phyloP scores from a whole-genome alignment of 441 rosid species.

The Breynia disticha region DNA sequence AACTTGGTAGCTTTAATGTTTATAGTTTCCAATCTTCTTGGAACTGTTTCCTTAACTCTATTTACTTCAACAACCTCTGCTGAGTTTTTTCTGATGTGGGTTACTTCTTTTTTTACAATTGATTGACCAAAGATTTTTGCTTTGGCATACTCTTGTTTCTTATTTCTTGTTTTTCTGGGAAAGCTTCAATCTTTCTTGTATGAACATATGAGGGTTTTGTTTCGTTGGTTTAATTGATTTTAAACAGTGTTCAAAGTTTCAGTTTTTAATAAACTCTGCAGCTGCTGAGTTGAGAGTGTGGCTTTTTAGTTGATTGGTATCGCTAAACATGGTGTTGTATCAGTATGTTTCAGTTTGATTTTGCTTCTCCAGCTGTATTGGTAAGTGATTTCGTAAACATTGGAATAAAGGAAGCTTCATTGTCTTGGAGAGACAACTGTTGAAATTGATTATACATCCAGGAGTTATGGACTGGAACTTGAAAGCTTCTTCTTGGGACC shows the following conservation, averaged over 20 bases:
- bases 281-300: too few species aligned
- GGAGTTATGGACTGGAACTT: conserved; percentile 50
- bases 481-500: conserved; percentile 40
- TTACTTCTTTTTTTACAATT: conserved; percentile 2
- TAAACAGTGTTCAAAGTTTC: too few species aligned
- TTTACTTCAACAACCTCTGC: not conserved
- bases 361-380: too few species aligned
- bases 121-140: not conserved
- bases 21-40: conserved; percentile 34
- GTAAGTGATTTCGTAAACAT: too few species aligned
- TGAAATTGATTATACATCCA: not conserved
- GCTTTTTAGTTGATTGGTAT: too few species aligned
- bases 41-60: conserved; percentile 15
- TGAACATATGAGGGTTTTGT: not conserved
- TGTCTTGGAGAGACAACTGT: conserved; percentile 5
- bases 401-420: conserved; percentile 14
- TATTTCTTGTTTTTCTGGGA: not conserved
- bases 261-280: too few species aligned
- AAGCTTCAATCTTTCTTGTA: too few species aligned
- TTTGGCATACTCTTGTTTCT: not conserved
- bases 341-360: too few species aligned
- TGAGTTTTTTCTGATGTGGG: conserved; percentile 16
- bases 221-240: not conserved
- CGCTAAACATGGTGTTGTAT: too few species aligned
- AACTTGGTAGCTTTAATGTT: conserved; percentile 9